phyloP scores from a whole-genome alignment of 495 filamentous ascomycete genomes.

The Margaritispora aquatica region DNA sequence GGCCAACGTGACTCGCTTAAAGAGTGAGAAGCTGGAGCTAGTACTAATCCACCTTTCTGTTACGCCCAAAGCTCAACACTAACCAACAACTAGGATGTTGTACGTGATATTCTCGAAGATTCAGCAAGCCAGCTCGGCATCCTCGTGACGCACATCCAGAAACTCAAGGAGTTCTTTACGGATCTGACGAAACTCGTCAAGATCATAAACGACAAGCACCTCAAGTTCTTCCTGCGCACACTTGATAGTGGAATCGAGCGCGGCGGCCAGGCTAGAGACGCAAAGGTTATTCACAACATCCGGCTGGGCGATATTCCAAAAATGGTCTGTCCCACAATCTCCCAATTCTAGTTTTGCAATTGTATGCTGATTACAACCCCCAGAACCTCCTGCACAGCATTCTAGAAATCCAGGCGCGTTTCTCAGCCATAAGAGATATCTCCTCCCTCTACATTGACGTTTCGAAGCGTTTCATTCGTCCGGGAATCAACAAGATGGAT shows the following conservation, averaged over 20 bases:
- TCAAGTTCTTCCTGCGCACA: neutral
- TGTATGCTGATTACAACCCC: neutral
- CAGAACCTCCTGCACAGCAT: neutral
- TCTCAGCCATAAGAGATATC: neutral
- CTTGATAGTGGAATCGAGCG: neutral
- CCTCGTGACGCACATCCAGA: neutral
- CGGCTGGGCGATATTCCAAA: no score
- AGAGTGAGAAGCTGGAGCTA: neutral
- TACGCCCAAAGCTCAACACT: neutral
- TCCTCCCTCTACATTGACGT: neutral
- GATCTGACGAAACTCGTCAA: neutral
- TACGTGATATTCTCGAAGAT: neutral
- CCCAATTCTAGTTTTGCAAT: neutral
- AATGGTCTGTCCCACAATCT: no score
- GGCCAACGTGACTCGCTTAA: no score
- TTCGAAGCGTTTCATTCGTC: neutral
- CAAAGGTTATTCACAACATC: no score
- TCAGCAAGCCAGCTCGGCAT: neutral
- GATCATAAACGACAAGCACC: neutral
- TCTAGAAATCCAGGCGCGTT: neutral
- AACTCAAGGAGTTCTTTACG: neutral
- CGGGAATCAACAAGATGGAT: conserved; percentile 1
- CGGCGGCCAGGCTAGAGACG: no score
- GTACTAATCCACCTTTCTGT: neutral
- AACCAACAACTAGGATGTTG: neutral